Evolutionary conservation across 805 yeast genomes (phyloP).

Genomic region (Wickerhamomyces subpelliculosus): DNA sequence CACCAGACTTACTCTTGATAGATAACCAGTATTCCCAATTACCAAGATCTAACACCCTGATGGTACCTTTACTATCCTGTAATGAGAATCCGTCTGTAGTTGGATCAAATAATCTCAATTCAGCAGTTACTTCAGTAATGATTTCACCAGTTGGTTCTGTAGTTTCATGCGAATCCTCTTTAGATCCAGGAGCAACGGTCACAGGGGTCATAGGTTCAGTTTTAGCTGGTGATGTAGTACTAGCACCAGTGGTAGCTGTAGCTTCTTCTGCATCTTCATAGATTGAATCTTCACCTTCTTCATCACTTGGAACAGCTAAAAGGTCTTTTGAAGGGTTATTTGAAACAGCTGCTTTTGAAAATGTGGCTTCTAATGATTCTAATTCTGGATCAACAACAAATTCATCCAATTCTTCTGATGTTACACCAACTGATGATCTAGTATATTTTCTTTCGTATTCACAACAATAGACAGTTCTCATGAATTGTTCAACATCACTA

Average conservation of each 20-base stretch:
- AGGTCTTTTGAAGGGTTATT: background rate
- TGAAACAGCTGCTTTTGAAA: background rate
- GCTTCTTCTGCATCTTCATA: slow-evolving; percentile 25
- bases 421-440: slow-evolving; percentile 38
- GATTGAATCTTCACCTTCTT: slow-evolving; percentile 24
- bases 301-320: slow-evolving; percentile 5
- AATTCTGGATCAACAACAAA: slow-evolving; percentile 38
- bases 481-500: slow-evolving; percentile 51
- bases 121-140: slow-evolving; percentile 8
- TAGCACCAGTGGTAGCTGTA: slow-evolving; percentile 1
- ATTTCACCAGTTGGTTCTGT: slow-evolving; percentile 24
- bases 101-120: slow-evolving; percentile 54
- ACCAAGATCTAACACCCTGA: slow-evolving; percentile 37
- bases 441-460: slow-evolving; percentile 71
- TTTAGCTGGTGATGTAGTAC: background rate
- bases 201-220: too few relatives aligned
- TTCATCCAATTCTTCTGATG: slow-evolving; percentile 45
- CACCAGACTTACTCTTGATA: slow-evolving; percentile 24
- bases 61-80: slow-evolving; percentile 29
- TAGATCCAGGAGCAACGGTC: background rate
- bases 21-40: slow-evolving; percentile 49
- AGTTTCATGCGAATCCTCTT: slow-evolving; percentile 13
- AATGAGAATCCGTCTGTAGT: slow-evolving; percentile 38
- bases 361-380: slow-evolving; percentile 1
- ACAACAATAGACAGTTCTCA: slow-evolving; percentile 55